Evolutionary conservation across 108 stramenopile species (phyloP).

Genomic region (Fistulifera pelliculosa): DNA sequence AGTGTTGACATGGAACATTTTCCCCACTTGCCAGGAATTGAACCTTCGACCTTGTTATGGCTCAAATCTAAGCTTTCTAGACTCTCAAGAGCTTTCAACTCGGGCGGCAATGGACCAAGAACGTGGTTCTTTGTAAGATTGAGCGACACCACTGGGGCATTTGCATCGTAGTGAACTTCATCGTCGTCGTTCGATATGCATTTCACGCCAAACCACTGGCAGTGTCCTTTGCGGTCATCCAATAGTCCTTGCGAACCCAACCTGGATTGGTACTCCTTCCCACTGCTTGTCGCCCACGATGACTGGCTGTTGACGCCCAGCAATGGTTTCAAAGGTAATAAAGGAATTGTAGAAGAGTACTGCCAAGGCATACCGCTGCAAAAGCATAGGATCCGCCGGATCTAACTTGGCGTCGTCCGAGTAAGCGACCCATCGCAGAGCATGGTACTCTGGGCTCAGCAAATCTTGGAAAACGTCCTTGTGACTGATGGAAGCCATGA

Average conservation of each 20-base stretch:
- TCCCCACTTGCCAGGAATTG: slow-evolving; percentile 8
- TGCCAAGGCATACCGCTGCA: slow-evolving; percentile 39
- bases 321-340: not conserved
- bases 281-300: not conserved
- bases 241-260: slow-evolving; percentile 24
- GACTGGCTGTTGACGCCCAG: slow-evolving; percentile 4
- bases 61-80: slow-evolving; percentile 12
- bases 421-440: slow-evolving; percentile 15
- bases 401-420: slow-evolving; percentile 18
- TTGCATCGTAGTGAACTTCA: slow-evolving; percentile 14
- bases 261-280: slow-evolving; percentile 10
- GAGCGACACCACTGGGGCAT: slow-evolving; percentile 11
- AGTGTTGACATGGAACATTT: slow-evolving; percentile 2
- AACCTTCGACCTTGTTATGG: slow-evolving; percentile 4
- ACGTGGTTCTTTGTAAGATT: slow-evolving; percentile 18
- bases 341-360: slow-evolving; percentile 28
- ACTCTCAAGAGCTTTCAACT: slow-evolving; percentile 11
- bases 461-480: slow-evolving; percentile 8
- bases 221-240: slow-evolving; percentile 29
- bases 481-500: slow-evolving; percentile 9
- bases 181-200: slow-evolving; percentile 11
- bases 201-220: slow-evolving; percentile 35
- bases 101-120: slow-evolving; percentile 4
- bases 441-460: not conserved
- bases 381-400: slow-evolving; percentile 7